A percentile compares a stretch with the other conserved stretches of the same genome.
phyloP scores from a whole-genome alignment of 2,329 filamentous ascomycete species.

The Hymenoscyphus linearis region DNA sequence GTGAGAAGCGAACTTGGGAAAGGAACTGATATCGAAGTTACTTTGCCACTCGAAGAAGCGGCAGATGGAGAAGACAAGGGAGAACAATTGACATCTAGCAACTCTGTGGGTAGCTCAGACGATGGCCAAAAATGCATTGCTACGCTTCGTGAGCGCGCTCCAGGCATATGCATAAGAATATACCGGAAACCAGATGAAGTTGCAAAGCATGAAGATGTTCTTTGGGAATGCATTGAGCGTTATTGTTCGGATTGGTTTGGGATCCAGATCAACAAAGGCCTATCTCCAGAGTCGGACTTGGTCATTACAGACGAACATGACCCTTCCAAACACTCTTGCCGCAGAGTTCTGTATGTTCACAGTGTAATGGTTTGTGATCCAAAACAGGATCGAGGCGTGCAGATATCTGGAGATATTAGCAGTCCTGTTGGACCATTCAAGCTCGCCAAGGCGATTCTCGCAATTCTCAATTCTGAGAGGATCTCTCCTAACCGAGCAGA shows the following conservation, averaged over 20 bases:
- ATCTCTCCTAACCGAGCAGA: conserved; percentile 1
- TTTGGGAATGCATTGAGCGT: conserved; percentile 23
- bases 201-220: conserved; percentile 8
- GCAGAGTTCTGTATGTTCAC: conserved; percentile 21
- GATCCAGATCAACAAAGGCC: conserved; percentile 11
- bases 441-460: conserved; percentile 24
- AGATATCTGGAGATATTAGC: conserved; percentile 15
- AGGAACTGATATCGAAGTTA: conserved; percentile 49
- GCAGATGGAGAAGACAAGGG: not conserved
- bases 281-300: conserved; percentile 12
- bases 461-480: conserved; percentile 15
- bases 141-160: conserved; percentile 13
- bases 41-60: conserved; percentile 33
- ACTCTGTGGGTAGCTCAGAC: conserved; percentile 2
- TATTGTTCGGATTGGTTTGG: conserved; percentile 30
- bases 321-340: conserved; percentile 1
- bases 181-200: not conserved
- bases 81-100: not conserved
- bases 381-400: not conserved
- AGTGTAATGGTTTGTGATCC: conserved; percentile 13
- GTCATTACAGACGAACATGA: conserved; percentile 18
- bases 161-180: conserved; percentile 19
- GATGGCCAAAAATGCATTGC: conserved; percentile 17
- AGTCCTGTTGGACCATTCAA: conserved; percentile 26
- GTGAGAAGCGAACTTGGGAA: conserved; percentile 46